Evolutionary conservation across 2,329 filamentous ascomycete species (phyloP).

Genomic region (Neocatenulostroma microsporum): DNA sequence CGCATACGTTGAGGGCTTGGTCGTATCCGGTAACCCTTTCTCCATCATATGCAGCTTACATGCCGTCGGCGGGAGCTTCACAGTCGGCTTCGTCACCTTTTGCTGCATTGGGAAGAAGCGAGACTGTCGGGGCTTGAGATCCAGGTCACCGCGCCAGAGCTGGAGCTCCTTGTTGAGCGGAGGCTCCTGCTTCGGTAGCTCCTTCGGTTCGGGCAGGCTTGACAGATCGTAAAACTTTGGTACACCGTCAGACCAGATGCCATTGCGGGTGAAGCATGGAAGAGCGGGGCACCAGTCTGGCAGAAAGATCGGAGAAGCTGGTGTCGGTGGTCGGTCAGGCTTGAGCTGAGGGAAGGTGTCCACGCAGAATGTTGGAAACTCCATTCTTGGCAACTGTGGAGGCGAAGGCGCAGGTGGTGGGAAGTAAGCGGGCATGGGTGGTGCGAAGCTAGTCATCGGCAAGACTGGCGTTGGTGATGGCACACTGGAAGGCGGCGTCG

Average conservation of each 20-base stretch:
- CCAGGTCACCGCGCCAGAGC: conserved; percentile 12
- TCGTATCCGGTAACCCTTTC: conserved; percentile 7
- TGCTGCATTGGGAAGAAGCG: conserved; percentile 22
- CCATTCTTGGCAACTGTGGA: conserved; percentile 18
- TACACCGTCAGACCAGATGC: conserved; percentile 15
- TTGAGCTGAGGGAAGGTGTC: conserved; percentile 14
- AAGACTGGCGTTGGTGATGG: background rate
- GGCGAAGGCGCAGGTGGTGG: conserved; percentile 13
- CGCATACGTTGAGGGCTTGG: background rate
- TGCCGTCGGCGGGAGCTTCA: conserved; percentile 17
- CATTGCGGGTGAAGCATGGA: conserved; percentile 17
- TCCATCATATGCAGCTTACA: conserved; percentile 18
- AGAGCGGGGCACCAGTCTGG: conserved; percentile 24
- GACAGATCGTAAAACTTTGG: conserved; percentile 25
- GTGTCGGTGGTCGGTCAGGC: conserved; percentile 5
- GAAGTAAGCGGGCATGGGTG: conserved; percentile 1
- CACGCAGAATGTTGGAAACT: conserved; percentile 16
- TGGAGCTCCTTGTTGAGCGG: conserved; percentile 13
- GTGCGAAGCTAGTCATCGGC: background rate
- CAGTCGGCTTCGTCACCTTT: conserved; percentile 11
- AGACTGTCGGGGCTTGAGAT: conserved; percentile 18
- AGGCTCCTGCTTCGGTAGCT: background rate
- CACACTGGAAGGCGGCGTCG: conserved; percentile 6
- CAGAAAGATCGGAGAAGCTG: conserved; percentile 11
- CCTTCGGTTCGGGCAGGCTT: conserved; percentile 16